Evolutionary conservation across 345 rosid genomes (phyloP), one percentile per base, ranked within the genome.

Genomic region (Salix viminalis): DNA sequence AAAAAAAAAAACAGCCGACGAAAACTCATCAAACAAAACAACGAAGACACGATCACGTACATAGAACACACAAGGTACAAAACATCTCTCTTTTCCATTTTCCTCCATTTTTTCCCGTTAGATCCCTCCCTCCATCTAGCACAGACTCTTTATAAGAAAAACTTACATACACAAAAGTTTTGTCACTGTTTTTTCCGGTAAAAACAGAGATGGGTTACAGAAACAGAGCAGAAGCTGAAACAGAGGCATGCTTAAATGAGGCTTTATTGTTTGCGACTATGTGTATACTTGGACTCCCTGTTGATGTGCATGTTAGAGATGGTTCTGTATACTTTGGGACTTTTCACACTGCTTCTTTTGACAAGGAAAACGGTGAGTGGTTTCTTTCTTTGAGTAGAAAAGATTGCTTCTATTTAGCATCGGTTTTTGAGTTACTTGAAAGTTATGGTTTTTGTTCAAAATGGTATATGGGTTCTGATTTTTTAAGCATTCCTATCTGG

Each of bases 241-340:
- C 76, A 39, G 81, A 81, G 75, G 52, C 54, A n/a, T 76, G 79
- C 46, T 50, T 85, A 71, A 85, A 83, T 72, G 94, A 92, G 26
- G 77, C 91, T 76, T 71, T 90, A 82, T 81, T 94, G 81, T 79
- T 85, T 72, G 94, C 93, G 7, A 91, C 94, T 48, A 84, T 89
- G 90, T 81, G 88, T 80, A 84, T 95, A 69, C 83, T 93, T 83
- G 99, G 92, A 68, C 83, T 86, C 76, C 91, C 89, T 7, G 99
- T 90, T 77, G 94, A 95, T 52, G 97, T 91, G 46, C 90, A 91
- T 75, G 83, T 91, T 80, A 89, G 80, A 79, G 96, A 94, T 70
- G 97, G 97, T 64, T 91, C 98, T 48, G 87, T 90, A 50, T 91
- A 82, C 54, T 90, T 97, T 54, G 98, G 98, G 24, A 77, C 85